phyloP scores from a whole-genome alignment of 805 yeast species.

The Starmerella kuoi region DNA sequence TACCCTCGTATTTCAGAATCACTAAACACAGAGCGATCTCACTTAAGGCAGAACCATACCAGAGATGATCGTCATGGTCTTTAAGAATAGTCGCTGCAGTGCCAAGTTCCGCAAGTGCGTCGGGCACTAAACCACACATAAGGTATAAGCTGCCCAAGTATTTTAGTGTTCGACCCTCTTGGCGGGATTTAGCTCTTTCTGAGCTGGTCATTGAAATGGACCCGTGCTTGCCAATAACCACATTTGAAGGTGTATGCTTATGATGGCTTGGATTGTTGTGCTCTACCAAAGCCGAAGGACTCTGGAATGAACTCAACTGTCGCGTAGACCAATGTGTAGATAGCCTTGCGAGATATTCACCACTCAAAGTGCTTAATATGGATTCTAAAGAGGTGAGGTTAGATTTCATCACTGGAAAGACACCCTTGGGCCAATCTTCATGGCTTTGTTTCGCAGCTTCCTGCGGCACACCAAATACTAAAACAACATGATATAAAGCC shows the following conservation, averaged over 20 bases:
- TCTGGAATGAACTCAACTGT: conserved; percentile 65
- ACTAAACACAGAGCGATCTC: conserved; percentile 58
- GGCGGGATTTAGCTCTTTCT: conserved; percentile 35
- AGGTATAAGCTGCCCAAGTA: conserved; percentile 64
- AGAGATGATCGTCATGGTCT: conserved; percentile 58
- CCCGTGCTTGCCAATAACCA: conserved; percentile 24
- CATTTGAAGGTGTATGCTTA: conserved; percentile 9
- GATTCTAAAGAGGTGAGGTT: conserved; percentile 40
- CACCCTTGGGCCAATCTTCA: conserved; percentile 18
- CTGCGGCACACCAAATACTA: conserved; percentile 38
- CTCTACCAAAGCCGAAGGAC: conserved; percentile 38
- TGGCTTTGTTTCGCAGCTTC: background rate
- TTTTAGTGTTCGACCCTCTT: conserved; percentile 64
- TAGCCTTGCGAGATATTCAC: conserved; percentile 49
- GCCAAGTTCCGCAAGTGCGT: conserved; percentile 60
- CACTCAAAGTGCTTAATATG: conserved; percentile 58
- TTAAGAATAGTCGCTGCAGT: conserved; percentile 55
- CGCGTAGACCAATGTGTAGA: conserved; percentile 57
- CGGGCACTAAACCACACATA: conserved; percentile 63
- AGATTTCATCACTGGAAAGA: conserved; percentile 23
- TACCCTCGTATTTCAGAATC: conserved; percentile 42
- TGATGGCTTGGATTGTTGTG: background rate
- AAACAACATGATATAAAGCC: conserved; percentile 42
- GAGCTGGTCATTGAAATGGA: conserved; percentile 27
- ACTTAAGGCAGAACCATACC: conserved; percentile 85